phyloP scores from a whole-genome alignment of 805 yeast species.

The Myxozyma vanderwaltii region DNA sequence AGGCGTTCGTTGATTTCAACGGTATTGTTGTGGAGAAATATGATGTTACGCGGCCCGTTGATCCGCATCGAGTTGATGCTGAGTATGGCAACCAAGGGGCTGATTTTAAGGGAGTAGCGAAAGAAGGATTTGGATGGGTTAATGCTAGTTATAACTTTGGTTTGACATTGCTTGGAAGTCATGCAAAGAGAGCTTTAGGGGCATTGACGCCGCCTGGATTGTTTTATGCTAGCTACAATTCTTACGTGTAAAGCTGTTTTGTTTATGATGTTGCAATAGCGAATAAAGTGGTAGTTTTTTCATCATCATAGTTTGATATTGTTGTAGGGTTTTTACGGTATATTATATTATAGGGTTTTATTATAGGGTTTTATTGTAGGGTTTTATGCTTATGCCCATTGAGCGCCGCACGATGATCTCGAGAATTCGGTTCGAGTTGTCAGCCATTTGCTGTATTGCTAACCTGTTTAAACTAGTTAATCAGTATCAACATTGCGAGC shows the following conservation, averaged over 20 bases:
- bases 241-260: slow-evolving; percentile 7
- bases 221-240: slow-evolving; percentile 45
- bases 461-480: too few relatives aligned
- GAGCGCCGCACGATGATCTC: too few relatives aligned
- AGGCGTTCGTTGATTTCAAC: slow-evolving; percentile 86
- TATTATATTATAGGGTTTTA: too few relatives aligned
- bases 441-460: too few relatives aligned
- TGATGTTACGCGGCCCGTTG: slow-evolving; percentile 78
- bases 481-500: too few relatives aligned
- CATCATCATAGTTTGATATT: too few relatives aligned
- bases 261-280: neutral
- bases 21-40: slow-evolving; percentile 96
- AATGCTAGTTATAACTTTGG: slow-evolving; percentile 84
- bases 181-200: slow-evolving; percentile 76
- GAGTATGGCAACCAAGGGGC: slow-evolving; percentile 97
- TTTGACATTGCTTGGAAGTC: slow-evolving; percentile 61
- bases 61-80: slow-evolving; percentile 90
- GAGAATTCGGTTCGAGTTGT: too few relatives aligned
- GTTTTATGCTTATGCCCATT: too few relatives aligned
- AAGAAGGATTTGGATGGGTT: slow-evolving; percentile 98
- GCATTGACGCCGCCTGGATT: slow-evolving; percentile 72
- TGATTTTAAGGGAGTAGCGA: slow-evolving; percentile 87
- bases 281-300: too few relatives aligned
- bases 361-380: too few relatives aligned
- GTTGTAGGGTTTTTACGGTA: too few relatives aligned